Evolutionary conservation across 805 yeast species (phyloP).

Genomic region (Candida rishiriensis): DNA sequence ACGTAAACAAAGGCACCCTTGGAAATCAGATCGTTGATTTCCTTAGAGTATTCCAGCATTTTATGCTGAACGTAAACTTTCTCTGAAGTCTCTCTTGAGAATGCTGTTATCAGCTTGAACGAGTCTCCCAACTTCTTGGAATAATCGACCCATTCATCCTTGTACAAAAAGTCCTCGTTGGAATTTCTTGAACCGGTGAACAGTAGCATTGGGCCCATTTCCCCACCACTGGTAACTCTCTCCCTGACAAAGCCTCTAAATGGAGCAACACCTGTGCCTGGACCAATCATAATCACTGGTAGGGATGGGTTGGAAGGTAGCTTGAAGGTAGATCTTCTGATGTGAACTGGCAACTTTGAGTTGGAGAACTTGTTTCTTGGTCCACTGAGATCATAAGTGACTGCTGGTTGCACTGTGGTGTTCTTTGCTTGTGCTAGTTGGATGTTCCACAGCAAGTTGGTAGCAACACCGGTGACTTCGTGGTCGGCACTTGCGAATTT

Average conservation of each 20-base stretch:
- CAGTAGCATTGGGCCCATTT: slow-evolving; percentile 67
- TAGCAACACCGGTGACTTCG: slow-evolving; percentile 78
- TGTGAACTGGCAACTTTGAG: slow-evolving; percentile 81
- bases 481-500: slow-evolving; percentile 29
- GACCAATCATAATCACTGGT: slow-evolving; percentile 91
- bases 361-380: slow-evolving; percentile 59
- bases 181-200: slow-evolving; percentile 86
- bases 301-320: slow-evolving; percentile 79
- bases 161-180: slow-evolving; percentile 78
- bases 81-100: slow-evolving; percentile 68
- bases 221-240: slow-evolving; percentile 51
- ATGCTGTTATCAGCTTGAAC: slow-evolving; percentile 77
- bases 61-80: slow-evolving; percentile 84
- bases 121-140: slow-evolving; percentile 52
- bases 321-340: slow-evolving; percentile 92
- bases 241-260: slow-evolving; percentile 94
- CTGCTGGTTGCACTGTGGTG: slow-evolving; percentile 36
- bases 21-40: slow-evolving; percentile 50
- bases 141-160: slow-evolving; percentile 85
- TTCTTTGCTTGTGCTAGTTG: slow-evolving; percentile 54
- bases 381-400: slow-evolving; percentile 72
- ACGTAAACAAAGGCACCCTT: slow-evolving; percentile 86
- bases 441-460: slow-evolving; percentile 77
- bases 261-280: slow-evolving; percentile 99
- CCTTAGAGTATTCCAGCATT: slow-evolving; percentile 48